Percentiles rank a stretch among this genome's conserved stretches.
Evolutionary conservation across 371 early-diverging fungal species (phyloP).

Genomic region (Haplosporangium sp.): DNA sequence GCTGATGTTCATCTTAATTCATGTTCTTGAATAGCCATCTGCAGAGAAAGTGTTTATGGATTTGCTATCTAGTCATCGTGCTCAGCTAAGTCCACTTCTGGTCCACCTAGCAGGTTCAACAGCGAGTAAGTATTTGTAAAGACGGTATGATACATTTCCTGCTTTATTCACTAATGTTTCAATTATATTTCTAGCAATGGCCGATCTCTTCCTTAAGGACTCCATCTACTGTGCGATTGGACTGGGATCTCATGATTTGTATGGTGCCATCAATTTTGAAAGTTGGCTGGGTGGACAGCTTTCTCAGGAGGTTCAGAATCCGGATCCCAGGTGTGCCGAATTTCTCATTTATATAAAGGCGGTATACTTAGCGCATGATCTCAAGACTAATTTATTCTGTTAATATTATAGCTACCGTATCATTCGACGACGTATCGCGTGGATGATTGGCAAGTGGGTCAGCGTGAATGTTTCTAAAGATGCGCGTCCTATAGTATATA

Average conservation of each 20-base stretch:
- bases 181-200: conserved; percentile 49
- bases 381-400: background rate
- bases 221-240: conserved; percentile 88
- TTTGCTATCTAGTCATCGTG: conserved; percentile 74
- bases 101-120: conserved; percentile 71
- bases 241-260: conserved; percentile 85
- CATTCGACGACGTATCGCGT: conserved; percentile 81
- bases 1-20: background rate
- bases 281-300: conserved; percentile 74
- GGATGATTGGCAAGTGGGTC: conserved; percentile 91
- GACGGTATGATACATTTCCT: background rate
- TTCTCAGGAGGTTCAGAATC: conserved; percentile 64
- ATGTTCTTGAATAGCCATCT: conserved; percentile 68
- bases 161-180: background rate
- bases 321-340: conserved; percentile 59
- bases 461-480: conserved; percentile 79
- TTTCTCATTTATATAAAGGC: background rate
- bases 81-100: conserved; percentile 73
- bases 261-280: conserved; percentile 86
- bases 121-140: conserved; percentile 58
- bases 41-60: conserved; percentile 88
- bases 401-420: conserved; percentile 63
- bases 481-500: conserved; percentile 75
- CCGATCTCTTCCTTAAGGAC: conserved; percentile 80
- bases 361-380: background rate